Conservation (phyloP, 768 basidiomycete genomes). For the Phlebiopsis flavidoalba region DNA sequence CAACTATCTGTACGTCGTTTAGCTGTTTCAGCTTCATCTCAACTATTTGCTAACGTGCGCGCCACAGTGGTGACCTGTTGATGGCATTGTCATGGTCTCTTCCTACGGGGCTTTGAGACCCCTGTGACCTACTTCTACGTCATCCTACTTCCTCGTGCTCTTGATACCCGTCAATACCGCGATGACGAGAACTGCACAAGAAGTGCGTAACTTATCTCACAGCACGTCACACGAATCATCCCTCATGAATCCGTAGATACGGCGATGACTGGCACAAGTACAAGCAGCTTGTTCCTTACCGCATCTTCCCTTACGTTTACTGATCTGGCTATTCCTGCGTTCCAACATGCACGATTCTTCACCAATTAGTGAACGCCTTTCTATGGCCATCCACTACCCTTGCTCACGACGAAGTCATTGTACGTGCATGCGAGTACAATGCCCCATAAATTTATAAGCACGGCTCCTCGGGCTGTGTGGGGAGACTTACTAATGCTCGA, state of each 20-base stretch:
- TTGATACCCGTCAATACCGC: constrained; percentile 81
- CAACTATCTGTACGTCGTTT: constrained; percentile 65
- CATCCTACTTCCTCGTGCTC: constrained; percentile 79
- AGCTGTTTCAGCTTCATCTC: background rate
- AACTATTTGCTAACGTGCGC: background rate
- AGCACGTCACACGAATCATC: background rate
- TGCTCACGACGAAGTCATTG: no score
- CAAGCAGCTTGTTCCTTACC: constrained; percentile 77
- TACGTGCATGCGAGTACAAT: no score
- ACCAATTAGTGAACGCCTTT: no score
- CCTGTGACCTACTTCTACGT: constrained; percentile 97
- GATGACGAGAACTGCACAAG: constrained; percentile 89
- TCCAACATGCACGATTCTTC: background rate
- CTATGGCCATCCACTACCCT: no score
- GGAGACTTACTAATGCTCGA: no score
- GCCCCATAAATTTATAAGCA: no score
- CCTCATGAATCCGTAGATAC: constrained; percentile 40
- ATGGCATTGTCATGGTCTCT: constrained; percentile 94
- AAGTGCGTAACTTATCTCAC: constrained; percentile 52
- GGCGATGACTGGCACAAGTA: constrained; percentile 94
- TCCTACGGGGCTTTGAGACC: constrained; percentile 79
- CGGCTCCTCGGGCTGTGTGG: no score
- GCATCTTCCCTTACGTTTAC: constrained; percentile 83
- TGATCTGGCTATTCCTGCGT: constrained; percentile 25
- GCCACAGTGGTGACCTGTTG: constrained; percentile 68